Evolutionary conservation across 2,329 filamentous ascomycete genomes (phyloP), one percentile per base, ranked within the genome.

Genomic region (Alternaria sp.): DNA sequence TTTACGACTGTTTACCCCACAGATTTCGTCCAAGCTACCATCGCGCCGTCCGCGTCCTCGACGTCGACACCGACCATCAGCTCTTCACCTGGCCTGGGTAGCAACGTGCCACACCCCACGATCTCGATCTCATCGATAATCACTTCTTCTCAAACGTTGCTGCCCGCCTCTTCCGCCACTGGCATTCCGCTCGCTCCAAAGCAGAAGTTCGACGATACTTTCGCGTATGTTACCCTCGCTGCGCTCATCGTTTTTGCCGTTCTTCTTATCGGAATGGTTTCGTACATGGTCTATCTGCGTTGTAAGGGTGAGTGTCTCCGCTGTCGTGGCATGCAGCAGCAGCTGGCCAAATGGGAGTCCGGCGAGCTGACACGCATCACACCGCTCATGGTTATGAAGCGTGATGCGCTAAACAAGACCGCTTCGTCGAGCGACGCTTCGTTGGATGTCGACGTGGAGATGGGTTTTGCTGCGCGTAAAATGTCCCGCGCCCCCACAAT

Each of bases 301-400:
- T 54, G 29, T n/a, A 46, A 40, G 23, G 62, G 52, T 17, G 44
- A 61, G 26, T 65, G 62, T 39, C 55, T 50, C 2, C 54, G 44
- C 1, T 65, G 62, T 41, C 28, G 29, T 23, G 33, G 24, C 11
- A 41, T 54, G 34, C 29, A 51, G 14, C 31, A 46, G 6, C 42
- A 63, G 24, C 40, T 65, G 5, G n/a, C 26, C 2, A 63, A 61
- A 34, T 65, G 55, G 52, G 31, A 63, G 23, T 45, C 46, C 3
- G 62, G 60, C 2, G 57, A 65, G 31, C 46, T 59, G 13, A 59
- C 59, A 34, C 28, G 36, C 4, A 58, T 63, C 14, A 63, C 60
- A 5, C 54, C 48, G 5, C 36, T 50, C 7, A 57, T 58, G 52
- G 52, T 63, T 9, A 52, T 34, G 41, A 10, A 46, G 6, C 56